Conservation (phyloP, 2,329 filamentous ascomycete genomes). For the Polychaeton citri region DNA sequence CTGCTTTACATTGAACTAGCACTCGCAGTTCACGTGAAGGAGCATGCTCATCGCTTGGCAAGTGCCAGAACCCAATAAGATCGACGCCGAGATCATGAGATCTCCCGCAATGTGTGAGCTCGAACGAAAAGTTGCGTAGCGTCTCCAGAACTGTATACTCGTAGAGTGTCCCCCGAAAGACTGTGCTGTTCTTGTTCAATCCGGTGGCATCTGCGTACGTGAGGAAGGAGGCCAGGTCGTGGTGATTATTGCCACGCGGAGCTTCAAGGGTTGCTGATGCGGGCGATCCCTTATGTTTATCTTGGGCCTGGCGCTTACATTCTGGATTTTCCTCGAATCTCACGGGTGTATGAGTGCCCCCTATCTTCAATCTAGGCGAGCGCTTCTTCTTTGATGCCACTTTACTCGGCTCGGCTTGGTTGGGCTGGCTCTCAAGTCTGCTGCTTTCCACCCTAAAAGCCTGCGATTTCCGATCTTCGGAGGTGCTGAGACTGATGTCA, state of each 20-base stretch:
- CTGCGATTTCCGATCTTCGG: too few relatives aligned
- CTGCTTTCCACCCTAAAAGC: too few relatives aligned
- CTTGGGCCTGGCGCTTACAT: too few relatives aligned
- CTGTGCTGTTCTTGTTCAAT: slow-evolving; percentile 42
- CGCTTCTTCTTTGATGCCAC: too few relatives aligned
- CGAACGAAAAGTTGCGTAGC: slow-evolving; percentile 49
- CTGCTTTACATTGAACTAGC: slow-evolving; percentile 56
- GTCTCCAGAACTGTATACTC: slow-evolving; percentile 54
- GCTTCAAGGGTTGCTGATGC: too few relatives aligned
- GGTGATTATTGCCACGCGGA: slow-evolving; percentile 33
- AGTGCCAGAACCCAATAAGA: slow-evolving; percentile 55
- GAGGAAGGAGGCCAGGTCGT: slow-evolving; percentile 52
- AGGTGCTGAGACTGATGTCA: too few relatives aligned
- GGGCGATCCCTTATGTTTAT: too few relatives aligned
- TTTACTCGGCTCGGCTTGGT: too few relatives aligned
- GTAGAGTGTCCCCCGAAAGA: slow-evolving; percentile 62
- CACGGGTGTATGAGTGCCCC: too few relatives aligned
- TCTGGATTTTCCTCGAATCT: too few relatives aligned
- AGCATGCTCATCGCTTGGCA: slow-evolving; percentile 28
- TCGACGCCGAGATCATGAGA: slow-evolving; percentile 60
- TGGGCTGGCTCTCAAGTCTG: too few relatives aligned
- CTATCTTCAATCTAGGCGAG: too few relatives aligned
- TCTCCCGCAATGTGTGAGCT: slow-evolving; percentile 51
- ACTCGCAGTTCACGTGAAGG: slow-evolving; percentile 22
- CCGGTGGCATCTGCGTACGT: slow-evolving; percentile 45